Conservation (phyloP, 2,329 filamentous ascomycete genomes). For the Ceratocystis colombiana region DNA sequence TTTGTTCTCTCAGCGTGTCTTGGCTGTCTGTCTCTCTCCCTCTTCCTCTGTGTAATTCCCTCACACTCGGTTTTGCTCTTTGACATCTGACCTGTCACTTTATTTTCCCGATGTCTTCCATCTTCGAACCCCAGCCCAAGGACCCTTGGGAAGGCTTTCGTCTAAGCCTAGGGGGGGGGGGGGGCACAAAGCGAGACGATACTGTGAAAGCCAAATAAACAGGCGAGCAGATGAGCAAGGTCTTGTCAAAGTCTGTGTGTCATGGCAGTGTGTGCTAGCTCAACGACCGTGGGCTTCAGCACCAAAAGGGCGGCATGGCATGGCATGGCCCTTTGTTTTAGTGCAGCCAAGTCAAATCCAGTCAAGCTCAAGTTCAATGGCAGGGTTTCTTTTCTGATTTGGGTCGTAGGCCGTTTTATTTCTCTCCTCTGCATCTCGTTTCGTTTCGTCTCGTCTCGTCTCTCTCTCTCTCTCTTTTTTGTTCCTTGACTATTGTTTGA, state of each 20-base stretch:
- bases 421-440: background rate
- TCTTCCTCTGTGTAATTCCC: constrained; percentile 2
- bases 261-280: background rate
- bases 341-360: background rate
- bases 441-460: constrained; percentile 5
- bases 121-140: background rate
- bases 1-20: background rate
- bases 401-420: background rate
- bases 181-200: background rate
- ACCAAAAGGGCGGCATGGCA: no score
- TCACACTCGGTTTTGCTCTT: background rate
- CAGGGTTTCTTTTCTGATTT: no score
- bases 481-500: constrained; percentile 1
- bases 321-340: no score
- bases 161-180: background rate
- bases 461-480: background rate
- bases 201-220: background rate
- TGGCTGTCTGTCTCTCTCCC: background rate
- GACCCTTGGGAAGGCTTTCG: background rate
- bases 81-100: constrained; percentile 13
- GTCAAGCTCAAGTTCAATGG: no score
- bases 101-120: background rate
- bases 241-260: constrained; percentile 6
- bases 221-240: background rate
- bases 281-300: background rate